Evolutionary conservation across 352 stramenopile genomes (phyloP).

Genomic region (Blastocystis sp.): DNA sequence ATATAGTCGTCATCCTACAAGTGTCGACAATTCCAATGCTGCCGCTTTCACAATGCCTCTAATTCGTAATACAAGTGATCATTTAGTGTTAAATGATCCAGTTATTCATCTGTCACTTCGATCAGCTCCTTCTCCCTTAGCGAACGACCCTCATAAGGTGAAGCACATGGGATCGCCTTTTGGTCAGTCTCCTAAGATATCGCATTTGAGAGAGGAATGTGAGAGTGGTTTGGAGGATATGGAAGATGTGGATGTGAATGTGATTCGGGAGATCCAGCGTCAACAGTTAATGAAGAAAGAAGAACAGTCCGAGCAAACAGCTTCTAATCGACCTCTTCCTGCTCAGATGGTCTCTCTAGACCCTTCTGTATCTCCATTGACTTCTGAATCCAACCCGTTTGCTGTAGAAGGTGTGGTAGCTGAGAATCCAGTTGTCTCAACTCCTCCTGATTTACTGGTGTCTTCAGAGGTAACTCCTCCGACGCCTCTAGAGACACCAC

Average conservation of each 20-base stretch:
- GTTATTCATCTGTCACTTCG: slow-evolving; percentile 5
- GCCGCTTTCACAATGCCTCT: not conserved
- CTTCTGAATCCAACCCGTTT: not conserved
- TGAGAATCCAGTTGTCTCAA: no score
- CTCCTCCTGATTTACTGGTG: no score
- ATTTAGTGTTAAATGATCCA: not conserved
- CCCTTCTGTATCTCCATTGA: no score
- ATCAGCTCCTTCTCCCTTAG: not conserved
- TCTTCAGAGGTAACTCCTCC: no score
- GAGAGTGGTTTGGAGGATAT: slow-evolving; percentile 46
- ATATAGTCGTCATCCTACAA: not conserved
- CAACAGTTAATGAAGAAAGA: not conserved
- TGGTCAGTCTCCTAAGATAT: not conserved
- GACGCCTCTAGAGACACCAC: no score
- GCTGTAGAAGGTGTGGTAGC: not conserved
- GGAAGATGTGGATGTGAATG: slow-evolving; percentile 29
- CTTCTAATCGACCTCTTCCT: no score
- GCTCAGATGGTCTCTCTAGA: not conserved
- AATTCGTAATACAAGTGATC: not conserved
- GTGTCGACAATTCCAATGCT: not conserved
- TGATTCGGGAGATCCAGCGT: slow-evolving; percentile 8
- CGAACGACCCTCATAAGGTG: not conserved
- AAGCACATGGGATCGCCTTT: not conserved
- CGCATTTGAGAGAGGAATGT: not conserved
- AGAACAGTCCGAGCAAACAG: no score